These are phyloP conservation scores for Penicillium alfredii DNA, from an alignment of 495 filamentous ascomycete species.

Conservation along the genomic window DNA sequence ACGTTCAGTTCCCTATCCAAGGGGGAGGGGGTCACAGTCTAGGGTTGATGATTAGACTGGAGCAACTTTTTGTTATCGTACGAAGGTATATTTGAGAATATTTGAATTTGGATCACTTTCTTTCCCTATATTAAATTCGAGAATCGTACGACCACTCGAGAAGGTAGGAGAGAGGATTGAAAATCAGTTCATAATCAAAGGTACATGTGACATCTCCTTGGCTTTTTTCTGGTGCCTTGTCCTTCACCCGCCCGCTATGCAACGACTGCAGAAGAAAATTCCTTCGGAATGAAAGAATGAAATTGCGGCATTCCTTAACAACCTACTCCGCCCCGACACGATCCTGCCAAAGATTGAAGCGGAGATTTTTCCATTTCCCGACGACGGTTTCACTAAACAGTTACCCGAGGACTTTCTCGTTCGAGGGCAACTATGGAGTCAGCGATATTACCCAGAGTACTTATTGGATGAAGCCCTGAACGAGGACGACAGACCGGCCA, in stretches of 20 bases:
- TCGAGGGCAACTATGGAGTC: conserved; percentile 67
- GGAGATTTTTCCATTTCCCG: conserved; percentile 45
- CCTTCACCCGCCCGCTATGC: conserved; percentile 46
- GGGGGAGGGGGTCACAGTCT: too few species aligned
- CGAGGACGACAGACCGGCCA: conserved; percentile 70
- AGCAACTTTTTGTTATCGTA: too few species aligned
- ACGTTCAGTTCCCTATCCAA: too few species aligned
- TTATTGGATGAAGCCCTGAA: conserved; percentile 67
- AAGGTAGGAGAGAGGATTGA: too few species aligned
- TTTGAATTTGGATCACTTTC: too few species aligned
- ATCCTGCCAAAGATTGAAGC: conserved; percentile 43
- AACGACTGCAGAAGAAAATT: too few species aligned
- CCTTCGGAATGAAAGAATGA: conserved; percentile 48
- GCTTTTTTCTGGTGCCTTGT: conserved; percentile 61
- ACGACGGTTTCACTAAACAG: conserved; percentile 50
- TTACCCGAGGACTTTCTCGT: conserved; percentile 81
- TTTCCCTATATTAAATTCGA: too few species aligned
- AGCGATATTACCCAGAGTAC: conserved; percentile 57
- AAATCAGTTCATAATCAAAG: too few species aligned
- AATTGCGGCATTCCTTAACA: conserved; percentile 62
- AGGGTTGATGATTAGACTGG: too few species aligned
- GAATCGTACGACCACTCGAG: too few species aligned
- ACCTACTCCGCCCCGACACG: conserved; percentile 41
- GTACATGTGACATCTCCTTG: conserved; percentile 62
- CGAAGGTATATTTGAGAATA: too few species aligned